Conservation (phyloP, 2,329 filamentous ascomycete species). For the Coleophoma cylindrospora region DNA sequence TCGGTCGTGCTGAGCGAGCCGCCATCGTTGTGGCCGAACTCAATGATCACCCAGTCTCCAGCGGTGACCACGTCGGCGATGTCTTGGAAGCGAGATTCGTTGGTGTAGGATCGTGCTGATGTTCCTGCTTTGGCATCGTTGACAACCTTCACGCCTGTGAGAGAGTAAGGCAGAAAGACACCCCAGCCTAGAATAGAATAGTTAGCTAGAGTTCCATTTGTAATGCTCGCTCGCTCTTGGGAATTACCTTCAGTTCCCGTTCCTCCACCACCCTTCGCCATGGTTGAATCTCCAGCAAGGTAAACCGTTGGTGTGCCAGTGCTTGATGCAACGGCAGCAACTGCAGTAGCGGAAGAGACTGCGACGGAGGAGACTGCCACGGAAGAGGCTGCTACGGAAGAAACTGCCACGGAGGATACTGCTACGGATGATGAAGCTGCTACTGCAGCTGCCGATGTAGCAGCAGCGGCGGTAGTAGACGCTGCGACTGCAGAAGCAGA, state of each 20-base stretch:
- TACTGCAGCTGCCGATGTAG: too few relatives aligned
- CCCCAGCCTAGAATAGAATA: constrained; percentile 53
- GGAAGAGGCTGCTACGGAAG: too few relatives aligned
- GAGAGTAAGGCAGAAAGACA: constrained; percentile 48
- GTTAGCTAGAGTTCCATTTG: constrained; percentile 6
- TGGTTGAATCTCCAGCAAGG: constrained; percentile 57
- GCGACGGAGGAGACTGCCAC: too few relatives aligned
- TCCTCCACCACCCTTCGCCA: constrained; percentile 43
- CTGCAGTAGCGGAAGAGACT: too few relatives aligned
- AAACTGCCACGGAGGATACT: too few relatives aligned
- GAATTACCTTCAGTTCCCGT: constrained; percentile 33
- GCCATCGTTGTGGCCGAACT: constrained; percentile 68
- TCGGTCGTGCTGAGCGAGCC: constrained; percentile 45
- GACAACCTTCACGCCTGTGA: constrained; percentile 42
- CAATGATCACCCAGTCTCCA: constrained; percentile 63
- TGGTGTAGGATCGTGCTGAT: constrained; percentile 60
- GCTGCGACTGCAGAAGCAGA: too few relatives aligned
- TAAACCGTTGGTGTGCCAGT: constrained; percentile 36
- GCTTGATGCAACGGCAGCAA: too few relatives aligned
- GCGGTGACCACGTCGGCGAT: constrained; percentile 39
- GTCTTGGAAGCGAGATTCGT: constrained; percentile 58
- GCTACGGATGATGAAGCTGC: too few relatives aligned
- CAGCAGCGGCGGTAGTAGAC: too few relatives aligned
- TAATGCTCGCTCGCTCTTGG: background rate
- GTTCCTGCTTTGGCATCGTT: constrained; percentile 65